These are phyloP conservation scores for Cladophialophora yegresii DNA, from an alignment of 2,329 filamentous ascomycete genomes.

Conservation along the genomic window DNA sequence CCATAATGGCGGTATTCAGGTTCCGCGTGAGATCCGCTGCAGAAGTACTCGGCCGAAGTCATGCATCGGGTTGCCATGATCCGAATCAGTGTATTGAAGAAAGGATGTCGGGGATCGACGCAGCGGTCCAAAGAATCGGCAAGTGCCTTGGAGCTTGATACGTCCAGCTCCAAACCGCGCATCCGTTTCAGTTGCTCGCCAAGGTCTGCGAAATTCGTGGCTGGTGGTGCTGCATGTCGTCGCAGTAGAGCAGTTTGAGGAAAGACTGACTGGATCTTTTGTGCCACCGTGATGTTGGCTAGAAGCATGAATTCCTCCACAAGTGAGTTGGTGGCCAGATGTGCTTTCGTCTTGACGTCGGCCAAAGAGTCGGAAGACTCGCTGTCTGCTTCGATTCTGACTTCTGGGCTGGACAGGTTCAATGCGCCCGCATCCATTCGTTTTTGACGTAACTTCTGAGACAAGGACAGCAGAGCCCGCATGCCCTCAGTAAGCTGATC, in stretches of 20 bases:
- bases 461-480: slow-evolving; percentile 80
- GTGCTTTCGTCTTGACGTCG: slow-evolving; percentile 92
- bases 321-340: slow-evolving; percentile 92
- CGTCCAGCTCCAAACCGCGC: slow-evolving; percentile 74
- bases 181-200: slow-evolving; percentile 87
- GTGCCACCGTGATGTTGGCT: slow-evolving; percentile 91
- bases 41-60: slow-evolving; percentile 99
- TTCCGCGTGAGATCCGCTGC: slow-evolving; percentile 86
- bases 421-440: slow-evolving; percentile 94
- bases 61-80: slow-evolving; percentile 98
- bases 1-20: slow-evolving; percentile 97
- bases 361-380: slow-evolving; percentile 89
- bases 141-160: slow-evolving; percentile 87
- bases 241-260: slow-evolving; percentile 93
- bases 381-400: slow-evolving; percentile 81
- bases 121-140: slow-evolving; percentile 89
- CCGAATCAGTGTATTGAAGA: slow-evolving; percentile 97
- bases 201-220: slow-evolving; percentile 95
- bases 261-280: slow-evolving; percentile 86
- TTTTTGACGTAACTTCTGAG: slow-evolving; percentile 90
- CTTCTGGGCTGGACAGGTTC: slow-evolving; percentile 95
- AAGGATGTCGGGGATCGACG: slow-evolving; percentile 76
- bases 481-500: slow-evolving; percentile 90
- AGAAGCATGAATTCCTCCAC: slow-evolving; percentile 99
- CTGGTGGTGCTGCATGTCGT: slow-evolving; percentile 86